phyloP scores from a whole-genome alignment of 495 filamentous ascomycete genomes.

The Aspergillus coremiiformis region DNA sequence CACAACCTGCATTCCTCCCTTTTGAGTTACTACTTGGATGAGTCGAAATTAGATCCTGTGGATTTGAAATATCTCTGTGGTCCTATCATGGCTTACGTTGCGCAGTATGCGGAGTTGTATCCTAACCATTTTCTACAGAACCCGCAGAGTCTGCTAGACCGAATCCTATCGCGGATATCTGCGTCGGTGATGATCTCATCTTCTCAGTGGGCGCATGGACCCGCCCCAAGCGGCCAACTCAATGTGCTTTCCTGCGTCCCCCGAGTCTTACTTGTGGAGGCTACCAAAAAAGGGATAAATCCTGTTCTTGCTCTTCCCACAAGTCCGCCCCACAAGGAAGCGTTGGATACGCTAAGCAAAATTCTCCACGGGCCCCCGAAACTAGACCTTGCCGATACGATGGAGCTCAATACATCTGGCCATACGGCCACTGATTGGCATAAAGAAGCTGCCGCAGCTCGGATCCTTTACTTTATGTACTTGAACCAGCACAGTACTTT shows the following conservation, averaged over 20 bases:
- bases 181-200: conserved; percentile 38
- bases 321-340: conserved; percentile 44
- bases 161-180: conserved; percentile 41
- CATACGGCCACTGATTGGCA: conserved; percentile 35
- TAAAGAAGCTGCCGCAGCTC: conserved; percentile 47
- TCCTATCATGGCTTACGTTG: conserved; percentile 50
- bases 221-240: conserved; percentile 47
- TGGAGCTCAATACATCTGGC: conserved; percentile 26
- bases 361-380: conserved; percentile 48
- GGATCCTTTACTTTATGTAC: conserved; percentile 51
- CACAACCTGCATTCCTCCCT: conserved; percentile 45
- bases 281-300: conserved; percentile 36
- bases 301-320: conserved; percentile 45
- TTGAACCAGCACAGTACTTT: conserved; percentile 41
- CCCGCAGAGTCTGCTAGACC: conserved; percentile 29
- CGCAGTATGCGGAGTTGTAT: conserved; percentile 48
- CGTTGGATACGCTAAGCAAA: conserved; percentile 45
- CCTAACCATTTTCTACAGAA: conserved; percentile 48
- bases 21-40: conserved; percentile 47
- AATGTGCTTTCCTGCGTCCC: conserved; percentile 52
- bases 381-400: conserved; percentile 17
- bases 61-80: conserved; percentile 47
- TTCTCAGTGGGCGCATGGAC: conserved; percentile 45
- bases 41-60: conserved; percentile 43
- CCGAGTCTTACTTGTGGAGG: conserved; percentile 45